A percentile compares a stretch with the other conserved stretches of the same genome.
Evolutionary conservation across 345 rosid genomes (phyloP).

Genomic region (Gossypium australe): DNA sequence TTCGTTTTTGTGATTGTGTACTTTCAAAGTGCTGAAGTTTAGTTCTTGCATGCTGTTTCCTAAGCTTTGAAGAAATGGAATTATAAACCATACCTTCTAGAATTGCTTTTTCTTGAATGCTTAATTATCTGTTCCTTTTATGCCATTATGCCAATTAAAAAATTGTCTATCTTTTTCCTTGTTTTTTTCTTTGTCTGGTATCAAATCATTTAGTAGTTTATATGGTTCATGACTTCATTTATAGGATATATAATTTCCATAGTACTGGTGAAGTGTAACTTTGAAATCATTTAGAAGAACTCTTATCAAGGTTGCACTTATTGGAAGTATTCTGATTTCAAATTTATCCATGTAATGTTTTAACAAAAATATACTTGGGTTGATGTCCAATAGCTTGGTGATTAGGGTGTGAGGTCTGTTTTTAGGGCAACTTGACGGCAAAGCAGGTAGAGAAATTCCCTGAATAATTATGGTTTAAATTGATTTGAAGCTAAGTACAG

Average conservation of each 20-base stretch:
- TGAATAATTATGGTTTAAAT: no score
- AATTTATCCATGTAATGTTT: neutral
- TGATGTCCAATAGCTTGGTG: no score
- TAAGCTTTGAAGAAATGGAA: neutral
- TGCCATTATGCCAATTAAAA: neutral
- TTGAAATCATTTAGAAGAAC: no score
- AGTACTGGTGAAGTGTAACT: no score
- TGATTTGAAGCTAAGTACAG: no score
- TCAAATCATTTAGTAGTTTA: neutral
- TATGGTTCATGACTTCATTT: neutral
- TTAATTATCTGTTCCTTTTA: neutral
- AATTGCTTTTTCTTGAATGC: neutral
- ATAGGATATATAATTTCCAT: neutral
- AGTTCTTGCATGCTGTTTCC: neutral
- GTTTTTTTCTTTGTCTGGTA: neutral
- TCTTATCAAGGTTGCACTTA: neutral
- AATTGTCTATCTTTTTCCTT: neutral
- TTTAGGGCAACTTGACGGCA: no score
- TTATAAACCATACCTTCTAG: neutral
- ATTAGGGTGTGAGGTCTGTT: no score
- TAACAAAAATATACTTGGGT: neutral
- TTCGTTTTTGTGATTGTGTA: neutral
- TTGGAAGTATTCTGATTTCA: neutral
- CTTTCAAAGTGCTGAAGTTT: neutral
- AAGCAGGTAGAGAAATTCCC: no score